Evolutionary conservation across 2,329 filamentous ascomycete species (phyloP).

Genomic region (Phoma sp.): DNA sequence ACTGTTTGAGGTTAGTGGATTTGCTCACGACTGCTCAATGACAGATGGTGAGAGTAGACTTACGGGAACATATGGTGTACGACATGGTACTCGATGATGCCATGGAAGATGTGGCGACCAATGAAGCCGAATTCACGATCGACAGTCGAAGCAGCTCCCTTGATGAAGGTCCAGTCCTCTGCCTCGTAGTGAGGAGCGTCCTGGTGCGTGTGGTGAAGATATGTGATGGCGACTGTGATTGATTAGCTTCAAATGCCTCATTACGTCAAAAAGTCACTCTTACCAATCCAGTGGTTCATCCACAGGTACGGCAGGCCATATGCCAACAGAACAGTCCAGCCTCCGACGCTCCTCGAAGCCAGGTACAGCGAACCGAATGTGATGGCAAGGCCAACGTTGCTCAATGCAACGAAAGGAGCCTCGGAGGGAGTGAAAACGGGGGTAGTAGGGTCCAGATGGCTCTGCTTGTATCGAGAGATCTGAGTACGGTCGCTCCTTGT

Average conservation of each 20-base stretch:
- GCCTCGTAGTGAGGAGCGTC: conserved; percentile 65
- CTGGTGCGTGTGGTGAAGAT: conserved; percentile 73
- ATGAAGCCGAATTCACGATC: conserved; percentile 71
- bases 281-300: conserved; percentile 71
- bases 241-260: not conserved
- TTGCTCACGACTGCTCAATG: not conserved
- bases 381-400: conserved; percentile 26
- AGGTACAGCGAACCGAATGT: conserved; percentile 57
- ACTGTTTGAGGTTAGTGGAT: conserved; percentile 19
- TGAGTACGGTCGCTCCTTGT: conserved; percentile 14
- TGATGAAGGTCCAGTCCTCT: conserved; percentile 66
- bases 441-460: conserved; percentile 28
- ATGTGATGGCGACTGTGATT: conserved; percentile 69
- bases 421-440: conserved; percentile 26
- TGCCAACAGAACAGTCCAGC: conserved; percentile 62
- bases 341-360: conserved; percentile 61
- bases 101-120: conserved; percentile 69
- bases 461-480: conserved; percentile 26
- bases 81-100: conserved; percentile 70
- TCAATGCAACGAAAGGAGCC: conserved; percentile 25
- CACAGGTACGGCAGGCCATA: conserved; percentile 72
- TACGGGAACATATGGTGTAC: conserved; percentile 67
- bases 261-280: not conserved
- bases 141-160: conserved; percentile 67
- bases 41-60: not conserved